A percentile compares a stretch with the other conserved stretches of the same genome.
These are phyloP conservation scores for Beauveria medogensis DNA, from an alignment of 2,329 filamentous ascomycete genomes.

Conservation along the genomic window DNA sequence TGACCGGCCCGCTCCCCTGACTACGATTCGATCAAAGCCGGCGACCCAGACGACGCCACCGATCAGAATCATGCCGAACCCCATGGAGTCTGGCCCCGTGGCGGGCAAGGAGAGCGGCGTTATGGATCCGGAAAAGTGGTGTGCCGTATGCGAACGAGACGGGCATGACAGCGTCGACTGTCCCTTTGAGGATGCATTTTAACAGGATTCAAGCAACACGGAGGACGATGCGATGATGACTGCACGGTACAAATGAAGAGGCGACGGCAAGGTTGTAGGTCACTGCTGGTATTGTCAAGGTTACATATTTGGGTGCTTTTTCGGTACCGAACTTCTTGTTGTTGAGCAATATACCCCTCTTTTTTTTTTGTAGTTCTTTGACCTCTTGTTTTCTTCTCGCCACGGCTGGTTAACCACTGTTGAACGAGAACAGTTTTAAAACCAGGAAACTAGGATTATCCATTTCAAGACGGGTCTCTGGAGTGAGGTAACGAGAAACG, in stretches of 20 bases:
- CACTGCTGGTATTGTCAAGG: neutral
- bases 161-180: constrained; percentile 95
- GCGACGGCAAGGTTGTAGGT: neutral
- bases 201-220: constrained; percentile 15
- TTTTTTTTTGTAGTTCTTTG: neutral
- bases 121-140: constrained; percentile 86
- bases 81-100: constrained; percentile 58
- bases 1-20: constrained; percentile 46
- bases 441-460: too few species aligned
- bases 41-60: constrained; percentile 28
- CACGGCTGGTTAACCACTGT: too few species aligned
- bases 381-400: neutral
- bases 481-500: too few species aligned
- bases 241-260: neutral
- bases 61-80: constrained; percentile 48
- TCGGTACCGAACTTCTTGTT: neutral
- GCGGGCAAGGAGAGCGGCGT: constrained; percentile 72
- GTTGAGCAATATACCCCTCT: constrained; percentile 9
- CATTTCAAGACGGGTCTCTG: too few species aligned
- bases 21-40: constrained; percentile 41
- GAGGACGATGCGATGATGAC: neutral
- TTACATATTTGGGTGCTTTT: neutral
- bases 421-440: too few species aligned
- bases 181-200: constrained; percentile 78
- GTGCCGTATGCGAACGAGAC: constrained; percentile 89